Percentiles rank a stretch among this genome's conserved stretches.
phyloP scores from a whole-genome alignment of 2,329 filamentous ascomycete species.

The Hypoxylon sp. region DNA sequence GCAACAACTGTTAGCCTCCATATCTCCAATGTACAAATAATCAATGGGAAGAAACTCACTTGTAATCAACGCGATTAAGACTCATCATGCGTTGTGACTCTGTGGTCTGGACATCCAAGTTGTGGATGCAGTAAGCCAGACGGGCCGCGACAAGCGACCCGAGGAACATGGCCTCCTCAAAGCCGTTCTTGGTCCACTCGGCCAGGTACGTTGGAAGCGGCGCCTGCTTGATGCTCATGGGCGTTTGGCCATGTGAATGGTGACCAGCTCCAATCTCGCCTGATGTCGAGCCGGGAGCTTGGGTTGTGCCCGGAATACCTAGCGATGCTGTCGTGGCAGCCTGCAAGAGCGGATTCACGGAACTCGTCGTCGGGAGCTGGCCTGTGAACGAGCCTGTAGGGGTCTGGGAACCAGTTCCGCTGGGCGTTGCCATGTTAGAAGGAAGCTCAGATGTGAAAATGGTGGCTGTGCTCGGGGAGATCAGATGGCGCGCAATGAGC shows the following conservation, averaged over 20 bases:
- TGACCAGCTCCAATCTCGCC: constrained; percentile 60
- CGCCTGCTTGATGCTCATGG: constrained; percentile 84
- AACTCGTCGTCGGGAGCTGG: constrained; percentile 63
- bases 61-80: constrained; percentile 70
- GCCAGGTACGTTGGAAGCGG: constrained; percentile 86
- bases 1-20: constrained; percentile 5
- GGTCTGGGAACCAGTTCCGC: constrained; percentile 91
- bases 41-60: constrained; percentile 60
- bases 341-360: constrained; percentile 90
- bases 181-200: constrained; percentile 86
- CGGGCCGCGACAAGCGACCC: constrained; percentile 86
- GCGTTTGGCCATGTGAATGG: constrained; percentile 77
- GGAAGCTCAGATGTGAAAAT: constrained; percentile 98
- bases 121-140: constrained; percentile 70
- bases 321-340: constrained; percentile 83
- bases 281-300: constrained; percentile 57
- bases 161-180: constrained; percentile 87
- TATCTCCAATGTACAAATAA: background rate
- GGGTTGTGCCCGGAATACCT: constrained; percentile 58
- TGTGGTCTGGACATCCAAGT: constrained; percentile 64
- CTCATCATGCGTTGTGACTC: constrained; percentile 70
- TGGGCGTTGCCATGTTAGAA: constrained; percentile 90
- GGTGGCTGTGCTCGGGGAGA: constrained; percentile 91
- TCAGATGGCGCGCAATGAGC: constrained; percentile 83
- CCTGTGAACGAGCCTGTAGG: constrained; percentile 75